Evolutionary conservation across 768 basidiomycete genomes (phyloP), one percentile per base, ranked within the genome.

Genomic region (Butyriboletus loyo): DNA sequence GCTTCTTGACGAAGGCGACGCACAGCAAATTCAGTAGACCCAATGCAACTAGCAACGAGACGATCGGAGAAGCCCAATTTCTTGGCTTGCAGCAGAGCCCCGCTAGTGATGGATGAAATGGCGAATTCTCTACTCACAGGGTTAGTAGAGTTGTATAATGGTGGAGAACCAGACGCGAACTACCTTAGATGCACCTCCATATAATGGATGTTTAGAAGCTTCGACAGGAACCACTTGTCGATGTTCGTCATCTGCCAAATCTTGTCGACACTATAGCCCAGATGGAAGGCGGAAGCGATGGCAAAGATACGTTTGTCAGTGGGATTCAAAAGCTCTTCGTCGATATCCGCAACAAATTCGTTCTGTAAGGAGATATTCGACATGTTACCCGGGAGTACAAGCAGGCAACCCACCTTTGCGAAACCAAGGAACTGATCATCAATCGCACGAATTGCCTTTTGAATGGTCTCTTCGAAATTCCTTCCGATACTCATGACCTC

Each of bases 401-500:
- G 45, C 25, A 32, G 11, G 48, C 0, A n/a, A 53, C 68, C 4
- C 49, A 83, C 92, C 79, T 90, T 86, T 3, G 89, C 84, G 72
- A 99, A 99, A 1, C 97, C 97, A 63, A 82, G 70, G 70, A 98
- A 99, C 57, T 86, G 87, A 64, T 97, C 96, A 66, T 98, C 97
- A 61, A 99, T 97, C 4, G 93, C 88, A 31, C 96, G 79, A 56
- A 98, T 96, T 4, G 96, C 97, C 75, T 99, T 98, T 71, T 98
- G 96, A 50, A 98, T 87, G 1, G 95, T 98, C 77, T 99, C 96
- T 70, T 98, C 96, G 65, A 99, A 99, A 5, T 94, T 97, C 61
- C 96, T 78, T 14, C 96, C 96, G 59, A 99, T 98, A 60, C 91
- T 92, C 97, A 99, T 99, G 52, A 99, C 96, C 72, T 99, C 96